These are phyloP conservation scores for Suhomyces bribrorum DNA, from an alignment of 1,139 yeast species.

Conservation along the genomic window DNA sequence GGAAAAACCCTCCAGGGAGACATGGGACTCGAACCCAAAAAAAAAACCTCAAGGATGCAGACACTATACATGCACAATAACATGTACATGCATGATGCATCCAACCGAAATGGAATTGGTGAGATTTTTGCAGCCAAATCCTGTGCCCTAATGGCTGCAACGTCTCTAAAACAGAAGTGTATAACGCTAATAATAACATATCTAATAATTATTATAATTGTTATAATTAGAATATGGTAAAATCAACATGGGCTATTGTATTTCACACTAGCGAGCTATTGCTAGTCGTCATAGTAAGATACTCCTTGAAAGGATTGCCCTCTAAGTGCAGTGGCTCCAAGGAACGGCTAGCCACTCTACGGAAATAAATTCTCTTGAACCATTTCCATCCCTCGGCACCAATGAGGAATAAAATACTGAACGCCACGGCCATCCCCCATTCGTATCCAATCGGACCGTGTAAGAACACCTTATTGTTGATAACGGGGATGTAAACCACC, in stretches of 20 bases:
- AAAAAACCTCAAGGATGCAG: conserved; percentile 12
- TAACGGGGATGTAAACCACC: conserved; percentile 83
- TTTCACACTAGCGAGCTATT: too few species aligned
- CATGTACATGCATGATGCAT: too few species aligned
- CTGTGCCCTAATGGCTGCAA: not conserved
- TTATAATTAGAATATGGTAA: too few species aligned
- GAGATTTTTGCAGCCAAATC: not conserved
- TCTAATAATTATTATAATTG: too few species aligned
- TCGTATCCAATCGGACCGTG: conserved; percentile 77
- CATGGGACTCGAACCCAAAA: conserved; percentile 15
- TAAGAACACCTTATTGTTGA: conserved; percentile 73
- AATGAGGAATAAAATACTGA: conserved; percentile 56
- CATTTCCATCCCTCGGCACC: conserved; percentile 72
- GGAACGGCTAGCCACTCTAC: conserved; percentile 43
- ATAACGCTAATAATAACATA: too few species aligned
- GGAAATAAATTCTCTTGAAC: conserved; percentile 58
- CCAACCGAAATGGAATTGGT: too few species aligned
- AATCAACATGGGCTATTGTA: too few species aligned
- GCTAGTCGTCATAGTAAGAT: conserved; percentile 39
- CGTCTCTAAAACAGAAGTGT: not conserved
- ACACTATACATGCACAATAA: not conserved
- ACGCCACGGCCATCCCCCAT: conserved; percentile 79
- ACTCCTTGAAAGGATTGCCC: conserved; percentile 63
- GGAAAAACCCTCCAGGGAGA: conserved; percentile 13
- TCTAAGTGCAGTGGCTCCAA: conserved; percentile 34